These are phyloP conservation scores for Botrytis byssoidea DNA, from an alignment of 2,329 filamentous ascomycete species.

Conservation along the genomic window DNA sequence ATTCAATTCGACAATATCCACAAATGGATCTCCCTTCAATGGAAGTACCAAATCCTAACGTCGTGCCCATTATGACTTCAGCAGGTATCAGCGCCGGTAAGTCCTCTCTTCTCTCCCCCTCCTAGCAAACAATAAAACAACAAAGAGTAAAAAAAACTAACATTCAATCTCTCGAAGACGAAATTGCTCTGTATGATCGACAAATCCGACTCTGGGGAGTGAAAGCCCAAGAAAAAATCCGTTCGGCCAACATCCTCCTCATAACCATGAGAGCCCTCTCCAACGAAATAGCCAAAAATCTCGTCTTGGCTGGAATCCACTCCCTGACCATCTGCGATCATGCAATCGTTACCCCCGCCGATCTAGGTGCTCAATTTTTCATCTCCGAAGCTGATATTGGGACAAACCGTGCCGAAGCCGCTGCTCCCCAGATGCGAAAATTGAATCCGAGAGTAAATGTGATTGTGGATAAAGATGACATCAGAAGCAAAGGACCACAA, in stretches of 20 bases:
- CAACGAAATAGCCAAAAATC: constrained; percentile 95
- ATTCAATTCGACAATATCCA: neutral
- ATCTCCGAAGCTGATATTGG: constrained; percentile 68
- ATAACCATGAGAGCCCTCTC: constrained; percentile 84
- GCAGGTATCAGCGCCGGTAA: constrained; percentile 42
- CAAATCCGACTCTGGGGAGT: constrained; percentile 98
- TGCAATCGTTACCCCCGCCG: constrained; percentile 69
- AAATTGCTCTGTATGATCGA: constrained; percentile 94
- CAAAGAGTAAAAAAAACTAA: neutral
- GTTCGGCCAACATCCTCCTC: constrained; percentile 83
- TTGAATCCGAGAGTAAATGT: constrained; percentile 88
- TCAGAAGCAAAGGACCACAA: constrained; percentile 64
- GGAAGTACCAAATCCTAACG: constrained; percentile 7
- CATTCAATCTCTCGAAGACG: constrained; percentile 55
- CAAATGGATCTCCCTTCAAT: constrained; percentile 9
- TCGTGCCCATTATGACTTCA: constrained; percentile 22
- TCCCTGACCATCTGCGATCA: constrained; percentile 87
- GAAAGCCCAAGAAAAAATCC: constrained; percentile 89
- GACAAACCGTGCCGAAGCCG: constrained; percentile 80
- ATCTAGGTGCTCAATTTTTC: constrained; percentile 83
- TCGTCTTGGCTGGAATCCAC: constrained; percentile 88
- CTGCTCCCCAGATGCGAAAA: constrained; percentile 72
- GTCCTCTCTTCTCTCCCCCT: neutral
- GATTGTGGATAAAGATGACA: constrained; percentile 64
- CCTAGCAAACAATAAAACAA: neutral